Evolutionary conservation across 257 asterid genomes (phyloP).

Genomic region (Primulina huaijiensis): DNA sequence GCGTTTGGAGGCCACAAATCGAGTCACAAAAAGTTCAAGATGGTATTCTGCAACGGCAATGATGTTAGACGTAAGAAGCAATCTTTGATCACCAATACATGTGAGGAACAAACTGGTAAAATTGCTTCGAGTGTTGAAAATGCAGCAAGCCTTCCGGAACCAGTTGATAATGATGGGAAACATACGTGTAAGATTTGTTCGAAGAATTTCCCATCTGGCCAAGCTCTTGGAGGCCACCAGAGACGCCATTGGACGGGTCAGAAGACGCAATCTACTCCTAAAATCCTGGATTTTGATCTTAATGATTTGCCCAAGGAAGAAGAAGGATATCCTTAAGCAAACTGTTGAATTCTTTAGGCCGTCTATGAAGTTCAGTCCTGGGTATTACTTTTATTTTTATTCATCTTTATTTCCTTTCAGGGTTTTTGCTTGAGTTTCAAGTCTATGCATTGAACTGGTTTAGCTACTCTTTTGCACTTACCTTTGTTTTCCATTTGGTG

Average conservation of each 20-base stretch:
- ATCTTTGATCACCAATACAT: not conserved
- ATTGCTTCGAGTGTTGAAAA: not conserved
- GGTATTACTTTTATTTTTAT: not conserved
- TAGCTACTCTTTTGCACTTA: too few relatives aligned
- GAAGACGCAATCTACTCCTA: not conserved
- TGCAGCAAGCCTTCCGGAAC: not conserved
- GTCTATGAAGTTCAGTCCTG: not conserved
- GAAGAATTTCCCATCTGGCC: slow-evolving; percentile 28
- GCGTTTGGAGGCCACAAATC: slow-evolving; percentile 66
- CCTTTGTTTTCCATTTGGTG: too few relatives aligned
- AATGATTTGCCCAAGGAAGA: not conserved
- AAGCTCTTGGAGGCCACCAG: slow-evolving; percentile 46
- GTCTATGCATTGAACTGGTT: too few relatives aligned
- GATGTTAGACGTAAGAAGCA: slow-evolving; percentile 8
- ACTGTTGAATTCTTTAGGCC: not conserved
- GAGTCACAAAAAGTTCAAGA: slow-evolving; percentile 49
- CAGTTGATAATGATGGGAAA: not conserved
- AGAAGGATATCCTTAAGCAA: not conserved
- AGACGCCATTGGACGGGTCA: slow-evolving; percentile 19
- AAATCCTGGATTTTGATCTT: not conserved
- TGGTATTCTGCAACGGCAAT: slow-evolving; percentile 26
- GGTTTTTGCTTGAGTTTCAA: too few relatives aligned
- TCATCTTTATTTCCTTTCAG: not conserved
- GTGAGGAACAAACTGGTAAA: not conserved
- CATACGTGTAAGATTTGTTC: slow-evolving; percentile 27